Conservation (phyloP, 169 alveolate genomes). For the Plasmodium relictum region DNA sequence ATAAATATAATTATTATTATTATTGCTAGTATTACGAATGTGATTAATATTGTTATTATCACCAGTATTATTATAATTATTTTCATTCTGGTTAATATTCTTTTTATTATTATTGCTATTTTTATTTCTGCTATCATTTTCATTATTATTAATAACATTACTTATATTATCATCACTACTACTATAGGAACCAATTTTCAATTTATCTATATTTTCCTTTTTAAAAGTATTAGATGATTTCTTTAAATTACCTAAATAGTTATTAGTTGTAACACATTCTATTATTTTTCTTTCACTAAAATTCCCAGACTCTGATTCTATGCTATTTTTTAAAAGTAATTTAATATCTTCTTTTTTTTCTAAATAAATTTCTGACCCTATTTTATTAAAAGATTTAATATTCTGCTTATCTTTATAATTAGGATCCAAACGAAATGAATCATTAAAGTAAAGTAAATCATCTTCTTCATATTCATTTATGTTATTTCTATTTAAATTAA, state of each 20-base stretch:
- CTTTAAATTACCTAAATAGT: not conserved
- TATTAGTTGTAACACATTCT: not conserved
- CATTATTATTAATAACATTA: not conserved
- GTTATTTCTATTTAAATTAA: not conserved
- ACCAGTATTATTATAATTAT: not conserved
- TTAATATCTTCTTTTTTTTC: conserved; percentile 6
- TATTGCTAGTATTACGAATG: too few relatives aligned
- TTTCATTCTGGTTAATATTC: not conserved
- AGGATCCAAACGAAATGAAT: not conserved
- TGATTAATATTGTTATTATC: too few relatives aligned
- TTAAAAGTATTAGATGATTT: not conserved
- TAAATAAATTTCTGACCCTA: conserved; percentile 4
- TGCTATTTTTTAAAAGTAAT: conserved; percentile 4
- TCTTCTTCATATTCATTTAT: not conserved
- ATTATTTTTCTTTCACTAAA: not conserved
- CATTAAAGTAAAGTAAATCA: not conserved
- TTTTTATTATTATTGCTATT: not conserved
- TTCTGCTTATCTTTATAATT: not conserved
- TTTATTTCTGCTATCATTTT: not conserved
- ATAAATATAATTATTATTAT: too few relatives aligned
- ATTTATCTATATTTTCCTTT: not conserved
- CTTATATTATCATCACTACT: not conserved
- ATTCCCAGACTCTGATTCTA: not conserved
- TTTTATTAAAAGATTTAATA: not conserved
- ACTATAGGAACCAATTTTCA: not conserved